Conservation (phyloP, 345 rosid species). For the Camelina hispida region DNA sequence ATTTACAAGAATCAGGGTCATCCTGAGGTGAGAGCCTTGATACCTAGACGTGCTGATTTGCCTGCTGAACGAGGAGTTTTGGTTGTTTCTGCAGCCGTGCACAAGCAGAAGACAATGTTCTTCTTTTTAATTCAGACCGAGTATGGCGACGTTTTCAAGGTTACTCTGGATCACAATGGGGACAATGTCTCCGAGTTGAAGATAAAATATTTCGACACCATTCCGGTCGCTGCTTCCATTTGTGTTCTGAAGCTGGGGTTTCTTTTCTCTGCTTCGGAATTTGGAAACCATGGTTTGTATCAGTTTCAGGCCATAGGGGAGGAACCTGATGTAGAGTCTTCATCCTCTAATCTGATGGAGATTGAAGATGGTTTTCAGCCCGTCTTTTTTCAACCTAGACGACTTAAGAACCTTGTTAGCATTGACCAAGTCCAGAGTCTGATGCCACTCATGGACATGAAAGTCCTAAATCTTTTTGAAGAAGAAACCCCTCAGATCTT, state of each 20-base stretch:
- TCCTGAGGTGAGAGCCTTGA: constrained; percentile 87
- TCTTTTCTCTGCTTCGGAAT: constrained; percentile 91
- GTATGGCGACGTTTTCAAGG: constrained; percentile 93
- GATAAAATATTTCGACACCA: constrained; percentile 93
- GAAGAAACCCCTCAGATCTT: constrained; percentile 97
- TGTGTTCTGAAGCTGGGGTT: constrained; percentile 93
- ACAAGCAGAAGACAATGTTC: constrained; percentile 87
- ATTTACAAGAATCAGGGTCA: constrained; percentile 97
- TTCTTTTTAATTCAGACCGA: constrained; percentile 97
- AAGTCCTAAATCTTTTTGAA: constrained; percentile 84
- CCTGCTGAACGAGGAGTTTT: constrained; percentile 94
- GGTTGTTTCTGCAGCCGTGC: constrained; percentile 90
- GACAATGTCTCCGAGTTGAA: constrained; percentile 81
- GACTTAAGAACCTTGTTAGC: constrained; percentile 88
- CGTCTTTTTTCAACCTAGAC: constrained; percentile 90
- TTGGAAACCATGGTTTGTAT: constrained; percentile 96
- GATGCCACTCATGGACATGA: constrained; percentile 99
- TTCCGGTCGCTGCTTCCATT: constrained; percentile 83
- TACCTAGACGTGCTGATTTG: constrained; percentile 90
- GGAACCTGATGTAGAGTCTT: constrained; percentile 91
- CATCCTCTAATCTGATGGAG: constrained; percentile 88
- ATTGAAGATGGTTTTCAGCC: constrained; percentile 98
- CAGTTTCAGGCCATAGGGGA: constrained; percentile 94
- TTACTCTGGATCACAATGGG: constrained; percentile 74
- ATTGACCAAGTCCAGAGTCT: constrained; percentile 95